Percentiles rank a stretch among this genome's conserved stretches.
Evolutionary conservation across 352 stramenopile species (phyloP).

Genomic region (Phytophthora sp.): DNA sequence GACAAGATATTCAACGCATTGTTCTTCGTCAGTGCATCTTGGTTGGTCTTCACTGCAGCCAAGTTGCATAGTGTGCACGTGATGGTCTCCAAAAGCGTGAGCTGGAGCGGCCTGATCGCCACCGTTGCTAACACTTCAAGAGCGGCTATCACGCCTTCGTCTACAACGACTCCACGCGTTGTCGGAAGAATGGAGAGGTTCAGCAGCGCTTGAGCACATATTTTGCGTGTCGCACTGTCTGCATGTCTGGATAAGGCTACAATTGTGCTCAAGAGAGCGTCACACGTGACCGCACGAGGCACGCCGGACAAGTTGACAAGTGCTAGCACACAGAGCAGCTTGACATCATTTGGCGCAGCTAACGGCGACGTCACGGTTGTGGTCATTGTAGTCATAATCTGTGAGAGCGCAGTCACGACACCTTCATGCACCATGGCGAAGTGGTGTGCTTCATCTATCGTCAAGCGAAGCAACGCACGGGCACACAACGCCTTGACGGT

Average conservation of each 20-base stretch:
- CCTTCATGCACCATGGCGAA: slow-evolving; percentile 85
- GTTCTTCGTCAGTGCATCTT: slow-evolving; percentile 67
- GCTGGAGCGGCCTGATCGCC: slow-evolving; percentile 32
- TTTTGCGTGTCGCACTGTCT: slow-evolving; percentile 29
- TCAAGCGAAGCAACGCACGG: slow-evolving; percentile 72
- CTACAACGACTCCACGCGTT: slow-evolving; percentile 71
- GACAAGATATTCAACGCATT: slow-evolving; percentile 54
- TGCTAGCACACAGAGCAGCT: slow-evolving; percentile 65
- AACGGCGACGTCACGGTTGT: slow-evolving; percentile 27
- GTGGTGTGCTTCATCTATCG: slow-evolving; percentile 74
- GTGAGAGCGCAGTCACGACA: slow-evolving; percentile 62
- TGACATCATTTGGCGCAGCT: slow-evolving; percentile 55
- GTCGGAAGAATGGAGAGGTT: slow-evolving; percentile 85
- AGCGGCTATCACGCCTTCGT: slow-evolving; percentile 70
- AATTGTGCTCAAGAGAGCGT: slow-evolving; percentile 66
- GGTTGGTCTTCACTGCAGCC: slow-evolving; percentile 63
- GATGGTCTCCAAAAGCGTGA: slow-evolving; percentile 52
- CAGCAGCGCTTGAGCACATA: slow-evolving; percentile 66
- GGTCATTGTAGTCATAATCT: slow-evolving; percentile 62
- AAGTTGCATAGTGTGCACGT: slow-evolving; percentile 69
- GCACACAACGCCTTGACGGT: slow-evolving; percentile 77
- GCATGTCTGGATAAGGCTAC: slow-evolving; percentile 47
- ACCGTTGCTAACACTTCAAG: slow-evolving; percentile 53
- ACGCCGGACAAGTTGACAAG: slow-evolving; percentile 76
- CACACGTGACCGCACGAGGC: slow-evolving; percentile 74